Conservation (phyloP, 768 basidiomycete genomes). For the Pleurotus cornucopiae region DNA sequence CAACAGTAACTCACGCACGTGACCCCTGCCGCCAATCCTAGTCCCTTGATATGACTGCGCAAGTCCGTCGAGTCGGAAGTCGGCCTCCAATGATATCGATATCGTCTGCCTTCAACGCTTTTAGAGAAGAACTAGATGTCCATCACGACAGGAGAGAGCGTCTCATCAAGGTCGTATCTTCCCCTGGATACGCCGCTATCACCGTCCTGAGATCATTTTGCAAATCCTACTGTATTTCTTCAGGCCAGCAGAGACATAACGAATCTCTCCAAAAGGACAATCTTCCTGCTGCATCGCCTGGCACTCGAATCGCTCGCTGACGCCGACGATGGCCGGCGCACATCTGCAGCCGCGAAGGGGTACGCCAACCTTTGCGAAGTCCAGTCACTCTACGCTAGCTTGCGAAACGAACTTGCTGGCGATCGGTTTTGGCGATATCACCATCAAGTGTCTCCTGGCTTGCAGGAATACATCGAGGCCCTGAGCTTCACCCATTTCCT, state of each 20-base stretch:
- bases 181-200: background rate
- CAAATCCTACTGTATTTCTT: background rate
- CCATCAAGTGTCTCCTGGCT: conserved; percentile 67
- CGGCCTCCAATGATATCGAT: background rate
- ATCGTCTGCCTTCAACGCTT: conserved; percentile 45
- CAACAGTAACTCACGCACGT: conserved; percentile 9
- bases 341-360: conserved; percentile 45
- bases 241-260: conserved; percentile 87
- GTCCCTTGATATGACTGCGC: too few relatives aligned
- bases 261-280: conserved; percentile 86
- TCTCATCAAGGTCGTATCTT: conserved; percentile 71
- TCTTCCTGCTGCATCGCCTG: conserved; percentile 87
- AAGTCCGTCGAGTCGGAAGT: background rate
- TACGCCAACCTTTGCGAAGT: conserved; percentile 66
- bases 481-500: conserved; percentile 86
- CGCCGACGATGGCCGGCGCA: conserved; percentile 21
- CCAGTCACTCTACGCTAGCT: conserved; percentile 53
- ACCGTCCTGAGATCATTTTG: too few relatives aligned
- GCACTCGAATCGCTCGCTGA: conserved; percentile 31
- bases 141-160: conserved; percentile 86
- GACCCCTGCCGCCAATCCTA: background rate
- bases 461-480: conserved; percentile 97
- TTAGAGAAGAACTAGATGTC: conserved; percentile 73
- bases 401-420: conserved; percentile 59
- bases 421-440: conserved; percentile 78